phyloP scores from a whole-genome alignment of 1,284 basidiomycete species.

The Sporisorium sorghi region DNA sequence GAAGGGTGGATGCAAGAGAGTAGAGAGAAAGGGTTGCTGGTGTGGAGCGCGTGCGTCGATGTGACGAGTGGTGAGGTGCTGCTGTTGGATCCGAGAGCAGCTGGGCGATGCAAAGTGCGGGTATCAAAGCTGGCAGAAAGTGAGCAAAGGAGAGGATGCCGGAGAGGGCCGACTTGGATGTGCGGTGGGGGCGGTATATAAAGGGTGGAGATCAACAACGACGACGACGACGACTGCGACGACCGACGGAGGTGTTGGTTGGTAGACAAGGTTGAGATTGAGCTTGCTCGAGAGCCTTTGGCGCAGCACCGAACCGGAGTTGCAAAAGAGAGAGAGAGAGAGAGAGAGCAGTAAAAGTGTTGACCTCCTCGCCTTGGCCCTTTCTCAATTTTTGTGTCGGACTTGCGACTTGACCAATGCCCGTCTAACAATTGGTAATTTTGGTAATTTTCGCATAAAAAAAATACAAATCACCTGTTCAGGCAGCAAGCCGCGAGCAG shows the following conservation, averaged over 20 bases:
- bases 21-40: not conserved
- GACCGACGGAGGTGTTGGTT: not conserved
- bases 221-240: not conserved
- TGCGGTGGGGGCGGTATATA: not conserved
- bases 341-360: too few relatives aligned
- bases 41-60: not conserved
- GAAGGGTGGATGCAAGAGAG: not conserved
- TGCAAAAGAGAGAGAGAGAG: too few relatives aligned
- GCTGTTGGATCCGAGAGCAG: not conserved
- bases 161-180: not conserved
- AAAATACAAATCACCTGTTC: not conserved
- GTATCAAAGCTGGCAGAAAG: not conserved
- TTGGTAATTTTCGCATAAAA: too few relatives aligned
- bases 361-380: too few relatives aligned
- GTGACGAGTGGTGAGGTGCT: not conserved
- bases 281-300: not conserved
- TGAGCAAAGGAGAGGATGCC: not conserved
- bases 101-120: not conserved
- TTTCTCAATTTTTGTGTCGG: not conserved
- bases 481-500: not conserved
- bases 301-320: not conserved
- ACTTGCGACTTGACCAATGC: not conserved
- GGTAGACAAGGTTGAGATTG: not conserved
- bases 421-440: not conserved
- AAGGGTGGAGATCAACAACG: not conserved